Base-by-base conservation (phyloP, 202 grass and related monocot species). In the Schoenoplectus triqueter region DNA sequence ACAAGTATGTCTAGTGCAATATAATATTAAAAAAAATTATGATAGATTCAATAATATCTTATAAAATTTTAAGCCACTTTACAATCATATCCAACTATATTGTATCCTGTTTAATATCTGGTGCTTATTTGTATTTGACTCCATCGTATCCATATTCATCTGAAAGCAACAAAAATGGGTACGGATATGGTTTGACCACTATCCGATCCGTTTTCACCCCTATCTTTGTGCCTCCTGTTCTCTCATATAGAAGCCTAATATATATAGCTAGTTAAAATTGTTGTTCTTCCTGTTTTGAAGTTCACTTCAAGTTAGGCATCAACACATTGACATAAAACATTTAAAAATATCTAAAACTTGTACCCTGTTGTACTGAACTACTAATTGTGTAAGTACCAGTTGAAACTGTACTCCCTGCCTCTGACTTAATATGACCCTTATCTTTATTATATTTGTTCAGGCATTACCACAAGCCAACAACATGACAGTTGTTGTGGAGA, bases 401-500 rank as follows among this genome's bases (percentile, higher is more conserved):
- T 60, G 21, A 15, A 42, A 17, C 14, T 50, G 8, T 31, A 52
- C 3, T 50, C 5, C 19, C 7, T 39, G 18, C 46, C 80, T 75
- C 72, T 80, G 47, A 78, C 74, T 66, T 56, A 59, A 68, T 82
- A 40, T 78, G 14, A 78, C 73, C 56, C 56, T 19, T 18, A 39
- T 31, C 31, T 31, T 31, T 31, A 15, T 78, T 45, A 41, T 73
- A 87, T 69, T 65, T 14, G 19, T 60, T 19, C 77, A 98, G 92
- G 85, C 85, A 19, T 66, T 72, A 11, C 13, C 69, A 18, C 89
- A 85, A 51, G 64, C 84, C 11, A 89, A 89, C 81, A 94, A 85
- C 31, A 71, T 89, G 69, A 98, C 95, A 64, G 92, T 95, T 79
- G 92, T 98, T 2, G 92, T 98, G 15, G 95, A 98, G 87, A 98